These are phyloP conservation scores for Polygonum maritimum DNA, from an alignment of 148 eudicot species.

Conservation along the genomic window DNA sequence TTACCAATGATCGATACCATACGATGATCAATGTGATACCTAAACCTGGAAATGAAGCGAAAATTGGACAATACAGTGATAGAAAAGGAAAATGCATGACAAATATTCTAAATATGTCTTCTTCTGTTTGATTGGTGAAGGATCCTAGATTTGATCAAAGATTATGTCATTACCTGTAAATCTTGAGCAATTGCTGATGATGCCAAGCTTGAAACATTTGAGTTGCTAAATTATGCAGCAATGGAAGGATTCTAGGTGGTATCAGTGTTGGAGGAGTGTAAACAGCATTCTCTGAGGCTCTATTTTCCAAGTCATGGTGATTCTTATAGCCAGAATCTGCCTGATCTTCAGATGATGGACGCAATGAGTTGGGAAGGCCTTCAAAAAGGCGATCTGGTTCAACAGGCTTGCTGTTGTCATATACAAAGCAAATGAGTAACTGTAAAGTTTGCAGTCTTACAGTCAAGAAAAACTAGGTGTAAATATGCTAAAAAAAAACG, in stretches of 20 bases:
- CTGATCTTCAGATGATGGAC: constrained; percentile 74
- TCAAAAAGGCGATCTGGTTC: constrained; percentile 97
- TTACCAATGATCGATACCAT: neutral
- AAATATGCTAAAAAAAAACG: neutral
- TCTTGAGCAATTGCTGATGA: constrained; percentile 71
- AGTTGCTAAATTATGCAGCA: constrained; percentile 81
- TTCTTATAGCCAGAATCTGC: constrained; percentile 47
- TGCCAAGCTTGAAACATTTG: constrained; percentile 97
- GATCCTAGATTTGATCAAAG: neutral
- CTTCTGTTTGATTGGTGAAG: no score
- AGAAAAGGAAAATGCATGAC: neutral
- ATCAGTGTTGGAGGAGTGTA: constrained; percentile 87
- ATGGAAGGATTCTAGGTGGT: constrained; percentile 81
- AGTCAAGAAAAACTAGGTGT: neutral
- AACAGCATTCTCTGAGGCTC: constrained; percentile 56
- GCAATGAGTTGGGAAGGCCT: constrained; percentile 84
- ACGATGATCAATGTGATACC: neutral
- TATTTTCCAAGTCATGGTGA: constrained; percentile 49
- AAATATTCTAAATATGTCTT: neutral
- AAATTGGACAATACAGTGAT: neutral
- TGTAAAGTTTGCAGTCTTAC: neutral
- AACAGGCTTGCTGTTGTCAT: constrained; percentile 71
- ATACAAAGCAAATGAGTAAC: neutral
- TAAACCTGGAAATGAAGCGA: neutral
- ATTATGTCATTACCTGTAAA: constrained; percentile 54